Base-by-base conservation (phyloP, 495 filamentous ascomycete genomes). In the Haplographium delicatum region DNA sequence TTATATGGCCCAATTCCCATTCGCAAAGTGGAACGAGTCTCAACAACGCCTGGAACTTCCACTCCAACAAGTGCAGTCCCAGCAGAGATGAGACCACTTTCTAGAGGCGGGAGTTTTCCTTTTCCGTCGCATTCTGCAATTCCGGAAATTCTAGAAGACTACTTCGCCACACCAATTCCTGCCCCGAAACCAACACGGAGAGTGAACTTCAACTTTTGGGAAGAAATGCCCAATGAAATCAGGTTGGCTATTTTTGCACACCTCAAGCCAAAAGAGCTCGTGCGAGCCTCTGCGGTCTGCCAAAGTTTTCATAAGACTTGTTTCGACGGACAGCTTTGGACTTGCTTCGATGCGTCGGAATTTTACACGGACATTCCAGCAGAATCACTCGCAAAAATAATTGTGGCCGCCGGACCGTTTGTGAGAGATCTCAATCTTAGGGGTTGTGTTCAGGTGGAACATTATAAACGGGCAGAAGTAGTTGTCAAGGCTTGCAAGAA, bases 241-340 rank as follows among this genome's bases (percentile, higher is more conserved):
- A 84, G 83, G 58, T 76, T 93, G 53, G 65, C 83, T 28, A 81
- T 97, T 44, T 77, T 98, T 48, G 72, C 76, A 4, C 88, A 84
- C 59, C 68, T 97, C 23, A 75, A 69, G 23, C 90, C 91, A 9
- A 88, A 81, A 58, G 84, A 97, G 62, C 80, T 98, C 40, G 79
- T 97, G 8, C 81, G 86, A 45, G 81, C 79, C 40, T 94, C 93
- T 4, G 67, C 76, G 11, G 85, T 95, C n/a, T 89, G 82, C 59
- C 89, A 81, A 59, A 63, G 75, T 13, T 97, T 93, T 76, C 73
- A 96, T 64, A 69, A 76, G 26, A 85, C 89, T 72, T 96, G 91
- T 68, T 95, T 89, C 55, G 93, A 98, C 64, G 93, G 93, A 6
- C 93, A 98, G 66, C 69, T 98, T 15, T 98, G 93, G 93, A 79